Percentiles rank a stretch among this genome's conserved stretches.
Evolutionary conservation across 1,284 basidiomycete species (phyloP).

Genomic region (Polyporus tsugae): DNA sequence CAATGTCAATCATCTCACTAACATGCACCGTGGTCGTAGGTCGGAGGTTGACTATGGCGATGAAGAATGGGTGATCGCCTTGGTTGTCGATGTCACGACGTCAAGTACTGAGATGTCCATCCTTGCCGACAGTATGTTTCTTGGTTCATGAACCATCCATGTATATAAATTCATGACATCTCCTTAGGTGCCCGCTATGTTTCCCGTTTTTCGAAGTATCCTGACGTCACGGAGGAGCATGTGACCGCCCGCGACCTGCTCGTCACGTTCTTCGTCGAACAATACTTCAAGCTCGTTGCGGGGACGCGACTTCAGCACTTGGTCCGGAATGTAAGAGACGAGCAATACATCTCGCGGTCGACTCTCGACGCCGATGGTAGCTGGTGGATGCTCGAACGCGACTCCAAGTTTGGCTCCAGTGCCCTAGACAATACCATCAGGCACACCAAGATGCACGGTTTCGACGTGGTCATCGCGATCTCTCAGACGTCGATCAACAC

Average conservation of each 20-base stretch:
- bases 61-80: constrained; percentile 41
- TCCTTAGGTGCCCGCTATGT: constrained; percentile 41
- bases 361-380: constrained; percentile 19
- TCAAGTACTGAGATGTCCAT: constrained; percentile 1
- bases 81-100: constrained; percentile 39
- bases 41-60: constrained; percentile 26
- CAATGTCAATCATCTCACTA: background rate
- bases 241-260: constrained; percentile 31
- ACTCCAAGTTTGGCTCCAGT: constrained; percentile 14
- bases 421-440: constrained; percentile 36
- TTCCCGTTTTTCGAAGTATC: constrained; percentile 37
- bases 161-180: constrained; percentile 21
- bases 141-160: constrained; percentile 16
- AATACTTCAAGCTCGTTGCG: constrained; percentile 42
- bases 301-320: constrained; percentile 37
- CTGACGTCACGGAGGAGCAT: constrained; percentile 30
- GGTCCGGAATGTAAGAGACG: constrained; percentile 26
- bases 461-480: constrained; percentile 44
- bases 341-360: constrained; percentile 9
- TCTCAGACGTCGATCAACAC: constrained; percentile 43
- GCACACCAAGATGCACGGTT: constrained; percentile 38
- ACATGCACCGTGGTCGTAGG: background rate
- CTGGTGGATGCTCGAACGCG: constrained; percentile 26
- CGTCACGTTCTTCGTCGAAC: constrained; percentile 39
- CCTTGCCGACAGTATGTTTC: constrained; percentile 13